Percentiles rank a stretch among this genome's conserved stretches.
Conservation (phyloP, 208 protist species). For the Trypanosoma cruzi region DNA sequence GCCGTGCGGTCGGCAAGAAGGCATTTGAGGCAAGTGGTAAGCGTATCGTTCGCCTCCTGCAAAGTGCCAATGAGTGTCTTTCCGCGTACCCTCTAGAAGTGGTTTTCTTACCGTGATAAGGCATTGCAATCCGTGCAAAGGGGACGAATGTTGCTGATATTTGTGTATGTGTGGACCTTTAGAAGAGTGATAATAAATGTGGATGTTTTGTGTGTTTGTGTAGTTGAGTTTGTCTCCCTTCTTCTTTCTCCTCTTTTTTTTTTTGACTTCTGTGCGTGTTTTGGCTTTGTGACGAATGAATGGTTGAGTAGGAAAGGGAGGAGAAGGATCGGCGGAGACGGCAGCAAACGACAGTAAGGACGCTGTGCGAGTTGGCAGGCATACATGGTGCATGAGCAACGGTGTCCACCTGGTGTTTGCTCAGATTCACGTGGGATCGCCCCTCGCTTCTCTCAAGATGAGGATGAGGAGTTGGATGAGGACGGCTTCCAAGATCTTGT, state of each 20-base stretch:
- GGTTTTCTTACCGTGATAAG: conserved; percentile 4
- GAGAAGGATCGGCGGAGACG: too few species aligned
- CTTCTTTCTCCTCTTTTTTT: neutral
- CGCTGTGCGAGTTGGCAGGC: too few species aligned
- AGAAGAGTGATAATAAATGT: too few species aligned
- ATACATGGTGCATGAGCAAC: too few species aligned
- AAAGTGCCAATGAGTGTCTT: conserved; percentile 20
- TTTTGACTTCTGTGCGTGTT: neutral
- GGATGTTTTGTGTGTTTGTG: neutral
- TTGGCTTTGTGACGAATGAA: neutral
- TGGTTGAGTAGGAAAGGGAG: neutral
- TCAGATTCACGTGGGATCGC: too few species aligned
- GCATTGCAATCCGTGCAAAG: too few species aligned
- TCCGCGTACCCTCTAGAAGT: neutral
- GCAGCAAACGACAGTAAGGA: too few species aligned
- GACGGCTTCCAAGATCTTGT: conserved; percentile 42
- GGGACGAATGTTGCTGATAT: too few species aligned
- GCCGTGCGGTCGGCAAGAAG: neutral
- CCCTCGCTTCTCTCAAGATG: neutral
- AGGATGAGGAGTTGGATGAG: conserved; percentile 9
- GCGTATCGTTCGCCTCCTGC: neutral
- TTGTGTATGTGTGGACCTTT: too few species aligned
- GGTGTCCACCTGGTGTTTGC: too few species aligned
- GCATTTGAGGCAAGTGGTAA: conserved; percentile 1
- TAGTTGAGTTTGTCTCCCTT: neutral